Conservation (phyloP, 148 eudicot species). For the Amaranthus hypochondriacus region DNA sequence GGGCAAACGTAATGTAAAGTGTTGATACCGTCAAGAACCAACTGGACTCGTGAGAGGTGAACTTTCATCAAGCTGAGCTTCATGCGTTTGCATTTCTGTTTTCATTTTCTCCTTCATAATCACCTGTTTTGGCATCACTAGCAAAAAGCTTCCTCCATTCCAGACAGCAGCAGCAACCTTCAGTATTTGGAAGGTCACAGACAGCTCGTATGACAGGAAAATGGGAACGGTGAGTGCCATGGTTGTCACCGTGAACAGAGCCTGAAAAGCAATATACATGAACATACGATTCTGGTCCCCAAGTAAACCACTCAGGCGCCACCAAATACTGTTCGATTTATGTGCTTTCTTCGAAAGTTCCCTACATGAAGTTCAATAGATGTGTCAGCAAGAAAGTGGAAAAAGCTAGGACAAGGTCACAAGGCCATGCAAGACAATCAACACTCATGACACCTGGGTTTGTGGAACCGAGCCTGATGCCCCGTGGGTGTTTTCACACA, state of each 20-base stretch:
- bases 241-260: slow-evolving; percentile 84
- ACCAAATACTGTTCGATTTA: slow-evolving; percentile 89
- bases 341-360: slow-evolving; percentile 97
- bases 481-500: too few species aligned
- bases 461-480: too few species aligned
- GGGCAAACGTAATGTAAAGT: neutral
- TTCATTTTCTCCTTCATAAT: slow-evolving; percentile 76
- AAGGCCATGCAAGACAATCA: neutral
- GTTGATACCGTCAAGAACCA: slow-evolving; percentile 3
- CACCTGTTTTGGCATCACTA: slow-evolving; percentile 90
- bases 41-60: slow-evolving; percentile 10
- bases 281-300: slow-evolving; percentile 85
- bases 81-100: slow-evolving; percentile 34
- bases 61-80: slow-evolving; percentile 16
- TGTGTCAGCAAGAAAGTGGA: neutral
- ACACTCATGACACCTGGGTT: neutral
- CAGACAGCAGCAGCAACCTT: slow-evolving; percentile 83
- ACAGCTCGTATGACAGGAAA: slow-evolving; percentile 73
- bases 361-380: slow-evolving; percentile 32
- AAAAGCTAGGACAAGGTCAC: neutral
- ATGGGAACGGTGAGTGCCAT: slow-evolving; percentile 88
- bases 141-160: slow-evolving; percentile 88
- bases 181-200: slow-evolving; percentile 65
- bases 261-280: slow-evolving; percentile 77
- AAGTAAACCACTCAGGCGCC: slow-evolving; percentile 82